Conservation (phyloP, 257 asterid genomes). For the Mitragyna speciosa region DNA sequence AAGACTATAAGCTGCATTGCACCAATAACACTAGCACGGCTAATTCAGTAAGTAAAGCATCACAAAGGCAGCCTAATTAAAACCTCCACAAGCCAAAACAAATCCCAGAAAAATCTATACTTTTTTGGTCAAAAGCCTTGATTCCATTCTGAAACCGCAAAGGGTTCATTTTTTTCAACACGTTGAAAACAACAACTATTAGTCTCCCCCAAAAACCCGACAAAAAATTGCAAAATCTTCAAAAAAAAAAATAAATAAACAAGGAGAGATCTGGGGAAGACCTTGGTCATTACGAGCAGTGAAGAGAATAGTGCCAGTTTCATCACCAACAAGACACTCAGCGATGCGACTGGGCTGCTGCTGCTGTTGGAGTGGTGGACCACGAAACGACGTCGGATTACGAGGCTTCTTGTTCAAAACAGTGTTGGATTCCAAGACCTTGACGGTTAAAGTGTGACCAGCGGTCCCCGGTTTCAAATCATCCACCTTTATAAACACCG, state of each 20-base stretch:
- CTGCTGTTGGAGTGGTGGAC: slow-evolving; percentile 46
- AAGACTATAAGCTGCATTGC: background rate
- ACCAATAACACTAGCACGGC: background rate
- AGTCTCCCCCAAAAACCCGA: background rate
- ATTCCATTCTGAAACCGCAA: background rate
- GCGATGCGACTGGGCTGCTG: slow-evolving; percentile 56
- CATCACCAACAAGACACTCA: slow-evolving; percentile 83
- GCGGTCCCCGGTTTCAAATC: slow-evolving; percentile 65
- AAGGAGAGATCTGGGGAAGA: background rate
- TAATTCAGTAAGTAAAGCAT: background rate
- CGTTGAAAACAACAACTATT: too few species aligned
- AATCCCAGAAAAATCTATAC: too few species aligned
- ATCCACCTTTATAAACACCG: slow-evolving; percentile 68
- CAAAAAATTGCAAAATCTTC: too few species aligned
- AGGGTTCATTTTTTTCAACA: background rate
- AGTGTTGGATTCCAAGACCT: slow-evolving; percentile 61
- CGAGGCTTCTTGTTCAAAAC: slow-evolving; percentile 73
- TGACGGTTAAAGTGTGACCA: slow-evolving; percentile 64
- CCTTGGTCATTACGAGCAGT: slow-evolving; percentile 88
- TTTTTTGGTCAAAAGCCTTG: background rate
- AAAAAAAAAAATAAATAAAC: background rate
- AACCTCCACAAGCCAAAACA: background rate
- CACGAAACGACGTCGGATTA: slow-evolving; percentile 49
- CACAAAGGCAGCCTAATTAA: background rate
- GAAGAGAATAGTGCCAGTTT: slow-evolving; percentile 72